phyloP scores from a whole-genome alignment of 257 asterid species.

The Lycium barbarum region DNA sequence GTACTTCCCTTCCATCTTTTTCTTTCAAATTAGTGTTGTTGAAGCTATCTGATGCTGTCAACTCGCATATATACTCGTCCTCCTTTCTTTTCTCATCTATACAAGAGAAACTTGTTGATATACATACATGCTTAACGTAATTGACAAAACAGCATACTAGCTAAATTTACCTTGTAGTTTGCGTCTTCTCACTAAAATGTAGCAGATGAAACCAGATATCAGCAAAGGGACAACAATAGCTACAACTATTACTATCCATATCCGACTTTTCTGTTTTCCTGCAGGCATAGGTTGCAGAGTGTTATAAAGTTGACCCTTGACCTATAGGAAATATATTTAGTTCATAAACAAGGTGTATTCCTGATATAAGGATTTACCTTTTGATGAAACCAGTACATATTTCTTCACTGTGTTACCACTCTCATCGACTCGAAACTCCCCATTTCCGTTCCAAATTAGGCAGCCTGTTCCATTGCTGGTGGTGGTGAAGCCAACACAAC shows the following conservation, averaged over 20 bases:
- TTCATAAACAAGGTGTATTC: not conserved
- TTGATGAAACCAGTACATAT: not conserved
- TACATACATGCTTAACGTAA: not conserved
- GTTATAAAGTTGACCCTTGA: not conserved
- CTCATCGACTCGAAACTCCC: not conserved
- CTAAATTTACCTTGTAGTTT: conserved; percentile 31
- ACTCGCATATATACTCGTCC: conserved; percentile 27
- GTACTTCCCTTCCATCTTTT: conserved; percentile 44
- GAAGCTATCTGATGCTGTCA: conserved; percentile 35
- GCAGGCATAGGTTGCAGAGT: not conserved
- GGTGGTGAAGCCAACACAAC: not conserved
- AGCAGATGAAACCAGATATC: conserved; percentile 9
- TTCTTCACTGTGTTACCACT: not conserved
- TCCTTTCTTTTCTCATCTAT: conserved; percentile 39
- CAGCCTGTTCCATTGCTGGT: not conserved
- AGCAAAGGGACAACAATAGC: not conserved
- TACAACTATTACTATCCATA: conserved; percentile 25
- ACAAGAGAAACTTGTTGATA: not conserved
- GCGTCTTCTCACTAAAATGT: conserved; percentile 28
- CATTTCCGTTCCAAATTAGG: not conserved
- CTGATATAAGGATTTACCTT: not conserved
- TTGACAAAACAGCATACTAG: not conserved
- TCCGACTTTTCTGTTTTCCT: conserved; percentile 30
- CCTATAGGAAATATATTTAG: not conserved
- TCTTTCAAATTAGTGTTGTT: conserved; percentile 31